A percentile compares a stretch with the other conserved stretches of the same genome.
phyloP scores from a whole-genome alignment of 2,329 filamentous ascomycete species.

The Monilinia fructigena region DNA sequence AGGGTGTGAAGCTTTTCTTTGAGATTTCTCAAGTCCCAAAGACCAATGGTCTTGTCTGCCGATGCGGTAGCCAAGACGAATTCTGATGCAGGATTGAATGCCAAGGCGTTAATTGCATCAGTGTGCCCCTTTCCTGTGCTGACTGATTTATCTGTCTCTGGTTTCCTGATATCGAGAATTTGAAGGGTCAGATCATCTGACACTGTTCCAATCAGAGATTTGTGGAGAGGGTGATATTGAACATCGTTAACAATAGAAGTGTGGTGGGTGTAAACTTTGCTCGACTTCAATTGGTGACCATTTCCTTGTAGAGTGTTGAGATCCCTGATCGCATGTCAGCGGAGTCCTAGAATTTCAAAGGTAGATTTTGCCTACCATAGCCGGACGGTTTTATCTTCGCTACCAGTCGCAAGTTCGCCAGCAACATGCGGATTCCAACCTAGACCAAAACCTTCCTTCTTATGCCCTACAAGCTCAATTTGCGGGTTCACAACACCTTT shows the following conservation, averaged over 20 bases:
- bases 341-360: neutral
- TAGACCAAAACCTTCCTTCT: constrained; percentile 84
- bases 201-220: constrained; percentile 83
- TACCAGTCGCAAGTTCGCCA: constrained; percentile 83
- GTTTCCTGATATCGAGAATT: constrained; percentile 79
- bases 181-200: constrained; percentile 94
- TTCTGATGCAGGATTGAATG: constrained; percentile 92
- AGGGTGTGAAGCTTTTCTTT: constrained; percentile 87
- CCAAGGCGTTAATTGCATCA: constrained; percentile 93
- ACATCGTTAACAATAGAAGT: constrained; percentile 93
- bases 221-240: constrained; percentile 86
- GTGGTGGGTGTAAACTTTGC: constrained; percentile 81
- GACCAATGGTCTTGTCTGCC: constrained; percentile 88
- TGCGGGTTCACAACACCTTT: constrained; percentile 53
- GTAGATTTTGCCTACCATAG: constrained; percentile 64
- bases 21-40: constrained; percentile 93
- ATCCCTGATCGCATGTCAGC: constrained; percentile 56
- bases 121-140: constrained; percentile 73
- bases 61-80: constrained; percentile 89
- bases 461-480: constrained; percentile 75
- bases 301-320: constrained; percentile 71
- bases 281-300: constrained; percentile 68
- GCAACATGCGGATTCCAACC: constrained; percentile 82
- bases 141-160: constrained; percentile 64
- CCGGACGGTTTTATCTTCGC: constrained; percentile 86